Evolutionary conservation across 1,284 basidiomycete genomes (phyloP).

Genomic region (Trametes hirsuta): DNA sequence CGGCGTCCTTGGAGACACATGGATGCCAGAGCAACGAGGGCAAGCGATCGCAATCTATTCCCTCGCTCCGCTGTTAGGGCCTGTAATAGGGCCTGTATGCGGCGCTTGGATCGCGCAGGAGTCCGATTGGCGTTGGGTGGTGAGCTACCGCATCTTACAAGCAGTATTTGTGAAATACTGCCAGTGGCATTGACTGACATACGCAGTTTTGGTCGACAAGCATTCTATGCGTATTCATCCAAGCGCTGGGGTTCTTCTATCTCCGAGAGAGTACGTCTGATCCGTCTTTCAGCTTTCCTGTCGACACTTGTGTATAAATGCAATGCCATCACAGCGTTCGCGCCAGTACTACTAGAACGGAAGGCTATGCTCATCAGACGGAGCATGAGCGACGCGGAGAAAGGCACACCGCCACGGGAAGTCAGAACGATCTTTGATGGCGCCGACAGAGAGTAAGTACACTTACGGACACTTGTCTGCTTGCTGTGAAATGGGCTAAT

Average conservation of each 20-base stretch:
- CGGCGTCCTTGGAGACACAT: constrained; percentile 55
- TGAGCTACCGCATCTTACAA: constrained; percentile 18
- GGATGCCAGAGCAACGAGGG: constrained; percentile 47
- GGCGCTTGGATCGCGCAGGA: constrained; percentile 44
- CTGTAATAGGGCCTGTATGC: constrained; percentile 45
- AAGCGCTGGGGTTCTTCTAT: constrained; percentile 45
- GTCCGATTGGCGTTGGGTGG: constrained; percentile 45
- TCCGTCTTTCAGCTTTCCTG: neutral
- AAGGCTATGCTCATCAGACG: constrained; percentile 45
- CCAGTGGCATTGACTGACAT: neutral
- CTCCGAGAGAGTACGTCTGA: constrained; percentile 44
- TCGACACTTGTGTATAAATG: neutral
- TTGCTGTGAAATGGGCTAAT: neutral
- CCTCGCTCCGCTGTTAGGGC: constrained; percentile 47
- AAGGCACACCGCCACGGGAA: constrained; percentile 23
- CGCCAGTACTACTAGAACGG: constrained; percentile 48
- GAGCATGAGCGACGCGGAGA: constrained; percentile 37
- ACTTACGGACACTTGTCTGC: neutral
- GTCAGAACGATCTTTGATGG: constrained; percentile 35
- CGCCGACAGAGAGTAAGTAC: constrained; percentile 35
- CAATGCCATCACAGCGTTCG: constrained; percentile 38
- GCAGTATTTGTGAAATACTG: neutral
- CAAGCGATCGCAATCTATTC: constrained; percentile 52
- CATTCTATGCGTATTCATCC: constrained; percentile 41
- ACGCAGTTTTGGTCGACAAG: constrained; percentile 44